Base-by-base conservation (phyloP, 306 rosid genomes). In the Dicorynia guianensis region DNA sequence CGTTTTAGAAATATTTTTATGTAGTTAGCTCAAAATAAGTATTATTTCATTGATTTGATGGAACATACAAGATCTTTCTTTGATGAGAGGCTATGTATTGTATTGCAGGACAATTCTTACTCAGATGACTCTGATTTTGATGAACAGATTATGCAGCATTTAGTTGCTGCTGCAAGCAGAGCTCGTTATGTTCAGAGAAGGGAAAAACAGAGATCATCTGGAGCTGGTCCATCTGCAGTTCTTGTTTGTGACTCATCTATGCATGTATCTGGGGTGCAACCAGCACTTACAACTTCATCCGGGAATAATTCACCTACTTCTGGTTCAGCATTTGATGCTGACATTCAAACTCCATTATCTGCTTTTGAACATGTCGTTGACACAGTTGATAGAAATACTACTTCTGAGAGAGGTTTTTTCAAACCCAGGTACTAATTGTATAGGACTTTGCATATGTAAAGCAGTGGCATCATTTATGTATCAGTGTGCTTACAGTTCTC, bases 141-240 rank as follows among this genome's bases (percentile, higher is more conserved):
- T n/a, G 97, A 87, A 57, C 87, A 79, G 48, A 82, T 88, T 55
- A 90, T 89, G 96, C 94, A 80, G 78, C 95, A 83, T 84, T 86
- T 92, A 79, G 85, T 84, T 76, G 90, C 88, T 48, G 90, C 87
- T 43, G 78, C 89, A 11, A 84, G 79, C 75, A 89, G 93, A 85
- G 85, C 86, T 66, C 95, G 66, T 67, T 74, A 76, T 73, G 44
- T 78, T 73, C 82, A 65, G 19, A 83, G 90, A 83, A 85, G 86
- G 82, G 94, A 85, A 73, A 85, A 83, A 72, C 87, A 76, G 57
- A 88, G 96, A 78, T 77, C 82, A 12, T 64, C 85, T 39, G 95
- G 88, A 34, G 82, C 83, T 64, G 86, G 85, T 58, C 85, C 97
- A 68, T 87, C 95, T 1, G 80, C 78, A 75, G 85, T 58, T 47